Conservation (phyloP, 2,329 filamentous ascomycete genomes). For the Colletotrichum shisoi region DNA sequence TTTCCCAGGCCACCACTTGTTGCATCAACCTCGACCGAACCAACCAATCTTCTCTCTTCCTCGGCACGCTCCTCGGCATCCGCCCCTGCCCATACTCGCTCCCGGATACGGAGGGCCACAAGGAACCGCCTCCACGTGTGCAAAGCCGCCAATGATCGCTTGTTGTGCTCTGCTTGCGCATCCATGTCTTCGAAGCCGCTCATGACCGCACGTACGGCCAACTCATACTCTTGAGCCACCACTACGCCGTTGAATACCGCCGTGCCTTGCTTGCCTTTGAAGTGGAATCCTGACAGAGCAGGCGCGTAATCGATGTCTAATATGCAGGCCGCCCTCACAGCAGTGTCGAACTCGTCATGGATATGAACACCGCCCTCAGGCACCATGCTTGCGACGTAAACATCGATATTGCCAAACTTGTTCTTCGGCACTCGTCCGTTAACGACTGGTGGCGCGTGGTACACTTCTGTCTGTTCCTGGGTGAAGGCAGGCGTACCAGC, state of each 20-base stretch:
- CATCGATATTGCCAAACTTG: constrained; percentile 90
- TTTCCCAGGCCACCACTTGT: background rate
- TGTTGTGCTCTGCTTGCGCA: constrained; percentile 70
- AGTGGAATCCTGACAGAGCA: constrained; percentile 88
- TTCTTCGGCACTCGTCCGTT: constrained; percentile 85
- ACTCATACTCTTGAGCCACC: constrained; percentile 73
- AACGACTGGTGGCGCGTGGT: constrained; percentile 77
- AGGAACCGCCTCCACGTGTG: constrained; percentile 74
- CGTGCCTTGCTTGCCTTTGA: constrained; percentile 84
- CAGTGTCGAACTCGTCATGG: constrained; percentile 56
- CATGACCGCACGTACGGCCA: constrained; percentile 76
- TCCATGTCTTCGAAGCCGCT: constrained; percentile 71
- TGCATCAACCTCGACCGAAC: background rate
- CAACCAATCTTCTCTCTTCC: constrained; percentile 42
- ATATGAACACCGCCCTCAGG: constrained; percentile 82
- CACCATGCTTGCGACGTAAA: constrained; percentile 92
- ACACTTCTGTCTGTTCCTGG: constrained; percentile 73
- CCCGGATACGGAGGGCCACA: constrained; percentile 76
- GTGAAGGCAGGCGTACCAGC: constrained; percentile 67
- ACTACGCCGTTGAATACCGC: constrained; percentile 82
- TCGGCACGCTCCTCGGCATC: constrained; percentile 57
- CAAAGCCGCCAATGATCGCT: constrained; percentile 75
- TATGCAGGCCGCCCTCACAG: constrained; percentile 74
- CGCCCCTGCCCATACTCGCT: constrained; percentile 72
- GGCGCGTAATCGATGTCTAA: constrained; percentile 86